A percentile compares a stretch with the other conserved stretches of the same genome.
Conservation (phyloP, 2,329 filamentous ascomycete genomes). For the Nemania diffusa region DNA sequence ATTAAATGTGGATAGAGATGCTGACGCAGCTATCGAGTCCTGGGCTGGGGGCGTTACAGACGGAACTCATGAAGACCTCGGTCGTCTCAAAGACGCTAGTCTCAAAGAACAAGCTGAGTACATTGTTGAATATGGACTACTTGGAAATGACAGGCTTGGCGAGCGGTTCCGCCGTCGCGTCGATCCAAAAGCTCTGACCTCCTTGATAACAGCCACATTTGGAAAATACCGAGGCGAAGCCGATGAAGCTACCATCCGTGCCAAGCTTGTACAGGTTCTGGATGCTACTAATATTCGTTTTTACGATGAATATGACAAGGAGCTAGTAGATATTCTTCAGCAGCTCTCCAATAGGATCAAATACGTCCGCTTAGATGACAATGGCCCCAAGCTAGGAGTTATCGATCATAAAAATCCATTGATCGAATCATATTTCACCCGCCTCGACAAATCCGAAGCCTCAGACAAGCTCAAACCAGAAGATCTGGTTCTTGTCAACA, state of each 20-base stretch:
- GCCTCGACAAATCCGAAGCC: conserved; percentile 79
- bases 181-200: conserved; percentile 75
- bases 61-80: conserved; percentile 55
- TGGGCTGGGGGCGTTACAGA: conserved; percentile 74
- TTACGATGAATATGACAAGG: conserved; percentile 91
- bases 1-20: conserved; percentile 79
- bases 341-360: conserved; percentile 95
- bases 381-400: conserved; percentile 86
- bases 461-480: conserved; percentile 81
- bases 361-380: conserved; percentile 90
- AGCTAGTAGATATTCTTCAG: conserved; percentile 83
- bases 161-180: conserved; percentile 80
- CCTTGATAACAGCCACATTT: conserved; percentile 71
- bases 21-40: conserved; percentile 73
- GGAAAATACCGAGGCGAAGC: conserved; percentile 73
- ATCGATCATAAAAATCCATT: conserved; percentile 82
- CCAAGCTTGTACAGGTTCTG: conserved; percentile 71
- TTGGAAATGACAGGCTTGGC: conserved; percentile 78
- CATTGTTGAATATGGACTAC: conserved; percentile 74
- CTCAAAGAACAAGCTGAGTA: conserved; percentile 68
- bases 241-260: conserved; percentile 62
- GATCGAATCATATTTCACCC: conserved; percentile 94
- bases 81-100: conserved; percentile 59
- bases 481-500: conserved; percentile 87
- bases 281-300: conserved; percentile 88